Base-by-base conservation (phyloP, 208 protist genomes). In the Trypanosoma vivax region DNA sequence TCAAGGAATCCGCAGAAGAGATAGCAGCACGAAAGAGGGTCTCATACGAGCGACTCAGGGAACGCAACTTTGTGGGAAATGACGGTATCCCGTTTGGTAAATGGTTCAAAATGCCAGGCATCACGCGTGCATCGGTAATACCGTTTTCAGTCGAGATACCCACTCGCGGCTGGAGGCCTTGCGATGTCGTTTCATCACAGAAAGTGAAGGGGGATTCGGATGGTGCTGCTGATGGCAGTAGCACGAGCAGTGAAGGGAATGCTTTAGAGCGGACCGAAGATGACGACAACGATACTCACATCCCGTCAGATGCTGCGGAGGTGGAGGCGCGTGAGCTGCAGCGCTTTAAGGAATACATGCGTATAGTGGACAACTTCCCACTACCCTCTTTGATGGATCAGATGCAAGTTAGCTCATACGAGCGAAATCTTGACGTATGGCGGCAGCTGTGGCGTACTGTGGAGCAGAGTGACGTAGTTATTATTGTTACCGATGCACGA, bases 351-450 rank as follows among this genome's bases (percentile, higher is more conserved):
- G 34, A 18, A 7, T 93, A 90, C 65, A 34, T 81, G 6, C 11
- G 29, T 10, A 51, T 35, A 23, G 45, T 89, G n/a, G 85, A 88
- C 21, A 37, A 76, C 28, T 82, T 73, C 40, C 57, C 66, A 0
- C 54, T 75, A 2, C 74, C 61, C 14, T 7, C 31, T 25, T 29
- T 41, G 14, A 49, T 71, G 25, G 41, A 19, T 2, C 46, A 51
- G 3, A 46, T 88, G 41, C 50, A 83, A 28, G 43, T 97, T 19
- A 97, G 84, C 65, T 88, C 83, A 35, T 98, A 96, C 72, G 96
- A 99, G 64, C 90, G 89, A 27, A 99, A 99, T 65, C 13, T 99
- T 2, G 93, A 99, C 6, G 96, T 98, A n/a, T 99, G 96, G 96
- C 79, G 96, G 23, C 97, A 99, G 78, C 77, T 99, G 0, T 99